Evolutionary conservation across 2,329 filamentous ascomycete genomes (phyloP).

Genomic region (Calonectria naviculata): DNA sequence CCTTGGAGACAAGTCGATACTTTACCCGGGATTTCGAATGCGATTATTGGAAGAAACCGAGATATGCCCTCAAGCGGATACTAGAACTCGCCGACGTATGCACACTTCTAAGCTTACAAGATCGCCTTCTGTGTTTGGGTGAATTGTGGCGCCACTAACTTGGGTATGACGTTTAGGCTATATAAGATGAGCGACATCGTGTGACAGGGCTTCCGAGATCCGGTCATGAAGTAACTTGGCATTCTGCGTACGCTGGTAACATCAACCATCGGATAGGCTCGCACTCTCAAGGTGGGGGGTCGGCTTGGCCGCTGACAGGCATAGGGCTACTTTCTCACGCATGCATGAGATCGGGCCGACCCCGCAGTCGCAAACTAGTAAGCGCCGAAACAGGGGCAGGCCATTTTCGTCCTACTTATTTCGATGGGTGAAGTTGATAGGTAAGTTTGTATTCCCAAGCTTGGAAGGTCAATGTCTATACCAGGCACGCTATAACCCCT

Average conservation of each 20-base stretch:
- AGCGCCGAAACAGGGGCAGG: background rate
- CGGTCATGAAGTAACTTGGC: background rate
- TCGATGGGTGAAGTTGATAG: background rate
- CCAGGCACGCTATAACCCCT: background rate
- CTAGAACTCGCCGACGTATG: background rate
- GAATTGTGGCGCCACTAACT: background rate
- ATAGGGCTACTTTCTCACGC: conserved; percentile 8
- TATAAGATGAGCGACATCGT: background rate
- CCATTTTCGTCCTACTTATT: background rate
- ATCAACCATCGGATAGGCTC: background rate
- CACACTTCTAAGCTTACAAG: background rate
- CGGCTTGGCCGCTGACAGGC: background rate
- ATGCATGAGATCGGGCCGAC: conserved; percentile 2
- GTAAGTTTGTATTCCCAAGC: background rate
- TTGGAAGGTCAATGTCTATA: background rate
- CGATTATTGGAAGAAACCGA: background rate
- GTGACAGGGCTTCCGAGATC: background rate
- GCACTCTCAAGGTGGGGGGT: background rate
- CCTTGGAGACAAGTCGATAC: background rate
- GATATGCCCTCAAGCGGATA: background rate
- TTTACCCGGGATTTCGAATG: background rate
- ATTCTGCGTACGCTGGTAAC: background rate
- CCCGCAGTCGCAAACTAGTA: background rate
- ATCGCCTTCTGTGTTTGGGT: background rate
- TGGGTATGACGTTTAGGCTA: background rate